Evolutionary conservation across 306 rosid genomes (phyloP), one percentile per base, ranked within the genome.

Genomic region (Pterocarpus macrocarpus): DNA sequence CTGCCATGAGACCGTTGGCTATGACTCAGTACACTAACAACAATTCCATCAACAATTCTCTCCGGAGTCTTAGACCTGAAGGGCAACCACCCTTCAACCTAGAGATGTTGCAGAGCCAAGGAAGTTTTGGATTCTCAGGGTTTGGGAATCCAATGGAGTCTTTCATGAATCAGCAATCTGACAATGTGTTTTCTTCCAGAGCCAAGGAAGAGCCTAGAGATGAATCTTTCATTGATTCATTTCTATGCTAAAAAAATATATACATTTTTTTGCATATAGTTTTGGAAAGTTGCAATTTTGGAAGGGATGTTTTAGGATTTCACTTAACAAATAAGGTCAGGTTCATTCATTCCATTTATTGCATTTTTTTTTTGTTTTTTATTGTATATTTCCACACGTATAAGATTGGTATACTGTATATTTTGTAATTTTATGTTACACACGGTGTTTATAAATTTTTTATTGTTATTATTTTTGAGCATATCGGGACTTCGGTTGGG

Each of bases 131-230:
- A 12, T 90, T 81, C 61, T 80, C 83, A 1, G 91, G 90, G 55
- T 90, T 78, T 7, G 92, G 82, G 3, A 90, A 87, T 72, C 70
- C 89, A 55, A 76, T 82, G 58, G 88, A 53, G 62, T 86, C 89
- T 13, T 91, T 80, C 88, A 79, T 85, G 79, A 88, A 83, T 75
- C 95, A 88, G 64, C 81, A 88, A 44, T 82, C 81, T 7, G 92
- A 85, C 5, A 93, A 75, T 75, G 80, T 71, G 44, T 91, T 69
- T 68, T 32, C 85, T 53, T 52, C 85, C 1, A 82, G 88, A 82
- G 81, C 97, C 64, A 94, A 94, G 82, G 98, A 94, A 47, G 98
- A 94, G 81, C 93, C 94, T 0, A 90, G 85, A 50, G 97, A 94
- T 34, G 97, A 94, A 55, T 61, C 81, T 12, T 94, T 92, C 80